phyloP scores from a whole-genome alignment of 306 rosid species.

The Medicago arabica region DNA sequence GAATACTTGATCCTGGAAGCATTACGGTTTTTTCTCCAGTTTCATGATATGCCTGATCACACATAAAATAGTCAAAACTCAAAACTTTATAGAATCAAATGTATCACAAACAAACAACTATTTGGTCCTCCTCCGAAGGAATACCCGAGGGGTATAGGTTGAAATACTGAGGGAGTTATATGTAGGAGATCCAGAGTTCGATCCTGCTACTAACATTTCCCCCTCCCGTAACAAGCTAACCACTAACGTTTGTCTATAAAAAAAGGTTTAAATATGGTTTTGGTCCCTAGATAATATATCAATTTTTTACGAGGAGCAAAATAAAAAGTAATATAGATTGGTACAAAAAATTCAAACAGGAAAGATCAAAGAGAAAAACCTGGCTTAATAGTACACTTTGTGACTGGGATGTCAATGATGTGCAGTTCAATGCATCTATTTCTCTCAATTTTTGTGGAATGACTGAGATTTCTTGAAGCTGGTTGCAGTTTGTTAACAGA shows the following conservation, averaged over 20 bases:
- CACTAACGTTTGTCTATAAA: too few relatives aligned
- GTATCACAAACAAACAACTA: not conserved
- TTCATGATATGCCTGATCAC: slow-evolving; percentile 4
- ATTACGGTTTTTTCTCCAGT: not conserved
- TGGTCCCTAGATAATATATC: too few relatives aligned
- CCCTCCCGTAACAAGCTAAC: too few relatives aligned
- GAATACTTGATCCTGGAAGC: slow-evolving; percentile 2
- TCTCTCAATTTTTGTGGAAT: not conserved
- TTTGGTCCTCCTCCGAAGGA: not conserved
- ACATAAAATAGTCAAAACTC: not conserved
- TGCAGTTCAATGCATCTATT: slow-evolving; percentile 6
- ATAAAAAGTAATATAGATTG: not conserved
- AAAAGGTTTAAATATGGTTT: too few relatives aligned
- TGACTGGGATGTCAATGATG: slow-evolving; percentile 11
- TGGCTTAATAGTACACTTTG: slow-evolving; percentile 4
- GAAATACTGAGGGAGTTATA: too few relatives aligned
- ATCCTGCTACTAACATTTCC: too few relatives aligned
- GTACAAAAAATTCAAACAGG: not conserved
- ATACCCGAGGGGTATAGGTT: too few relatives aligned
- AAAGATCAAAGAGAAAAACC: not conserved
- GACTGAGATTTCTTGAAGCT: not conserved
- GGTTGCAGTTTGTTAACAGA: not conserved
- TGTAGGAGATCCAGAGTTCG: too few relatives aligned
- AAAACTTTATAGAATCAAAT: not conserved
- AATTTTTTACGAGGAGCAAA: too few relatives aligned